Evolutionary conservation across 805 yeast genomes (phyloP).

Genomic region (Tetrapisispora nanseiensis): DNA sequence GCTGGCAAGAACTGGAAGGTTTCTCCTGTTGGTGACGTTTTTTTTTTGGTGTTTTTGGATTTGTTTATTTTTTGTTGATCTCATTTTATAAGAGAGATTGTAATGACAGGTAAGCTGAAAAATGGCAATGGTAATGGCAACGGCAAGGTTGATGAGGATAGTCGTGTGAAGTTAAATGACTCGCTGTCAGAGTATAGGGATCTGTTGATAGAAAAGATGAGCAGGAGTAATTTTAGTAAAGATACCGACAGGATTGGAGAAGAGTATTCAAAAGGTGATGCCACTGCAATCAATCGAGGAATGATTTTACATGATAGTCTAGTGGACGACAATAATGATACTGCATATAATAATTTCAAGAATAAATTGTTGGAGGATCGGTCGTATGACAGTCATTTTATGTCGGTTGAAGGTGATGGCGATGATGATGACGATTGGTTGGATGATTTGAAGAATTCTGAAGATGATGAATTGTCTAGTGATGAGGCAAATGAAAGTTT

Average conservation of each 20-base stretch:
- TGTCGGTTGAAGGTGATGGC: conserved; percentile 4
- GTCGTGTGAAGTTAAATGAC: background rate
- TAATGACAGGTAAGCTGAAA: background rate
- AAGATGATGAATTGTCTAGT: conserved; percentile 7
- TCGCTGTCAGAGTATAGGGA: conserved; percentile 5
- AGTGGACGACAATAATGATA: conserved; percentile 10
- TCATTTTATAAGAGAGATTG: background rate
- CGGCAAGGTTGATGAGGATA: background rate
- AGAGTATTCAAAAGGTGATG: conserved; percentile 2
- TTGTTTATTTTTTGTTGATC: too few relatives aligned
- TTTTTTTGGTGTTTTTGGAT: too few relatives aligned
- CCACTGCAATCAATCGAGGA: conserved; percentile 6
- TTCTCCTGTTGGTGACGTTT: too few relatives aligned
- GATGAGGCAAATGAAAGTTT: conserved; percentile 16
- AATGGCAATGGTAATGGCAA: background rate
- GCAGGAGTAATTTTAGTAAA: conserved; percentile 4
- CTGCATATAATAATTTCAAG: conserved; percentile 8
- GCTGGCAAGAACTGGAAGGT: too few relatives aligned
- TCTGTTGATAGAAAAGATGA: conserved; percentile 10
- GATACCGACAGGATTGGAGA: background rate
- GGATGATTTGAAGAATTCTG: conserved; percentile 5
- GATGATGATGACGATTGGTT: conserved; percentile 5
- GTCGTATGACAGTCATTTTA: conserved; percentile 10
- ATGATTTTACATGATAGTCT: conserved; percentile 10
- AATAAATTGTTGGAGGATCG: conserved; percentile 13